phyloP scores from a whole-genome alignment of 305 asterid species.

The Petunia hybrid region DNA sequence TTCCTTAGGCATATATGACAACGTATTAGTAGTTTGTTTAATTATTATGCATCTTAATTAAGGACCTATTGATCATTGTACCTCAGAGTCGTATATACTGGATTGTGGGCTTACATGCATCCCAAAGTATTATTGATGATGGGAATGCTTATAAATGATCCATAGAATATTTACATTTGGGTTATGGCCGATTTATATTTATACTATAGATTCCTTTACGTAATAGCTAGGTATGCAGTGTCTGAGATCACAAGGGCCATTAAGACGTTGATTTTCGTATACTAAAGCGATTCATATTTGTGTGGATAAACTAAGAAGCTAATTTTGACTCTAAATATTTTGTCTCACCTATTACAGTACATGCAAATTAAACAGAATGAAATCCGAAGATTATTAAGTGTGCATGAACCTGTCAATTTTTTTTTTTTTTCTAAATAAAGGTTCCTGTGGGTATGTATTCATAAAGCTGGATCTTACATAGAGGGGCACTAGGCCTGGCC shows the following conservation, averaged over 20 bases:
- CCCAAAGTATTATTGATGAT: no score
- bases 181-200: background rate
- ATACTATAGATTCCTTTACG: background rate
- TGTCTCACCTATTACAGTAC: background rate
- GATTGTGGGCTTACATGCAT: background rate
- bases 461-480: no score
- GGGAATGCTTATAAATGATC: background rate
- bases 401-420: background rate
- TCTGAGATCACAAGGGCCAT: no score
- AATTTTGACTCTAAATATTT: no score
- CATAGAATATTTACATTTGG: background rate
- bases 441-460: no score
- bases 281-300: no score
- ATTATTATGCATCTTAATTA: slow-evolving; percentile 4
- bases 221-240: no score
- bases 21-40: background rate
- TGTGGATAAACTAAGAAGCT: no score
- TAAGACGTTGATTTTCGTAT: no score
- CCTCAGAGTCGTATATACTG: background rate
- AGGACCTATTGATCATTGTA: background rate
- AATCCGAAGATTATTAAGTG: background rate
- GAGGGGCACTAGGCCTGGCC: no score
- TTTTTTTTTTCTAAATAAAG: no score
- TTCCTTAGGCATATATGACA: background rate
- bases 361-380: background rate